Evolutionary conservation across 805 yeast genomes (phyloP), one percentile per base, ranked within the genome.

Genomic region (Lachancea nothofagi): DNA sequence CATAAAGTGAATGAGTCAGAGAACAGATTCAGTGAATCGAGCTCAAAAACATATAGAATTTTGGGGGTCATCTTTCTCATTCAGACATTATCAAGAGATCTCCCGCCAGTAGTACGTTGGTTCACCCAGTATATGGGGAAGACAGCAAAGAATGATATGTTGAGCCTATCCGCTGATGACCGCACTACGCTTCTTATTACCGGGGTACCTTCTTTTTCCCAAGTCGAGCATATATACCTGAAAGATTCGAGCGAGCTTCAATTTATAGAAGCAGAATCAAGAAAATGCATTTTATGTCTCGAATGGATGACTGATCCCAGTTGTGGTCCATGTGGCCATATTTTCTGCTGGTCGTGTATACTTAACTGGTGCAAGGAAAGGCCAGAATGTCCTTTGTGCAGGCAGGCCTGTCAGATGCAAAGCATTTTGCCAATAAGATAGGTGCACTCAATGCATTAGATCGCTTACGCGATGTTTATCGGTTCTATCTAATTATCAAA

Each of bases 341-440:
- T 86, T 12, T 90, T 85, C 59, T 90, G 98, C 62, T 90, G 97
- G 97, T 70, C 68, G 5, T 90, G 97, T 58, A 78, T 88, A 4
- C 70, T 78, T 5, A 95, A 84, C 50, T 90, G 97, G 97, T 77
- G 88, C 43, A 70, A 86, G 46, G 96, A 88, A 48, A 67, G 74
- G 44, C 80, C 87, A 0, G 96, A 88, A 54, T 90, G 98, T 57
- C 97, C 98, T 0, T 66, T 93, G 20, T 93, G 97, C 55, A 64
- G 97, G 39, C 93, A 82, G 47, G 70, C 81, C 74, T 60, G 62
- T 22, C 35, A 13, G n/a, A 24, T 20, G 21, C 33, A 40, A 24
- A 30, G 33, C 25, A 34, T 40, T 7, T 22, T 40, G n/a, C 38
- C 43, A 5, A 28, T 34, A 15, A 33, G 35, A 20, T 40, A 29